Base-by-base conservation (phyloP, 2,329 filamentous ascomycete genomes). In the Rasamsonia emersonii region DNA sequence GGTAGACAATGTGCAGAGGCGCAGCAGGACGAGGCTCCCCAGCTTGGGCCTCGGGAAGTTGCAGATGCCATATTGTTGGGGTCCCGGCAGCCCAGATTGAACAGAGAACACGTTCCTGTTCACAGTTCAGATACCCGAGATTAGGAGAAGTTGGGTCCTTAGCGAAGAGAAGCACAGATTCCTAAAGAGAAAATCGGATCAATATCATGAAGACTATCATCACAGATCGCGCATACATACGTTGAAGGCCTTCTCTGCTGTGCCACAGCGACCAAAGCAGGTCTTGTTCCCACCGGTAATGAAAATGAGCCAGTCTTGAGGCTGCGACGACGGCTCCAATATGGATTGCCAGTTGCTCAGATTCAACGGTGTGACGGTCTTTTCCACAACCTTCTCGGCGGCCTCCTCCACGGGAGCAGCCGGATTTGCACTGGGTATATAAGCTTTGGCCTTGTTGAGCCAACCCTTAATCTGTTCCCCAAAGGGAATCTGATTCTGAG, bases 271-370 rank as follows among this genome's bases (percentile, higher is more conserved):
- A 40, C 75, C 75, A 45, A 68, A 76, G 60, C 76, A 80, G 21
- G 73, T 77, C 54, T 70, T 71, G 60, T 80, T 79, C 26, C 73
- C 75, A 38, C 76, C 76, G 4, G 73, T 78, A 26, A 77, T 54
- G 50, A 66, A 77, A 32, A 80, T 53, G 42, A 77, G 58, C 73
- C 73, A 79, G 65, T 71, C 47, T 64, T 71, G 26, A 53, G 59
- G 38, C 58, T 53, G 36, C 3, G 47, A 42, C 16, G 54, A 48
- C 11, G 62, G 59, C 21, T 53, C 62, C 20, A 80, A 50, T 30
- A 71, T 53, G 29, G 65, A 53, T 46, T 72, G 61, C 68, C 71
- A 76, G 62, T 77, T 79, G 39, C 65, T 61, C 40, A 71, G 47
- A 25, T 65, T 75, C 37, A 79, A 50, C 9, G 57, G 53, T 35